Conservation (phyloP, 108 stramenopile species). For the Pseudonitzschia multistriata region DNA sequence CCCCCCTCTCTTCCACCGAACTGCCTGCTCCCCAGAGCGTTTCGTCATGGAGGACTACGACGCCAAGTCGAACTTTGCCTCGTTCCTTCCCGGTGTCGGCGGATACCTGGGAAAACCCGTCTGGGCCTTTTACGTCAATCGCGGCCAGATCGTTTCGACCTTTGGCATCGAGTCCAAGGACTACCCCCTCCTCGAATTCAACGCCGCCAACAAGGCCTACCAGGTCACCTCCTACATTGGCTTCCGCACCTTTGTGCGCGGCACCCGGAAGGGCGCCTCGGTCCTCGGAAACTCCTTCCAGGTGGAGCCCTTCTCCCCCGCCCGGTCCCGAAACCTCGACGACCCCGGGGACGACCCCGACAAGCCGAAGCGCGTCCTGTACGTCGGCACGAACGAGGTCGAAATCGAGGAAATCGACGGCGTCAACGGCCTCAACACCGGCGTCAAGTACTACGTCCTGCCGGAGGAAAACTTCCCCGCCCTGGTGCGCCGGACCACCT, state of each 20-base stretch:
- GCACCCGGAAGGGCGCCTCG: slow-evolving; percentile 45
- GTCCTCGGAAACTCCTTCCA: slow-evolving; percentile 46
- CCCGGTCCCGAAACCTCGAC: slow-evolving; percentile 54
- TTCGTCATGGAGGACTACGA: slow-evolving; percentile 86
- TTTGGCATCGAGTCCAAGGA: slow-evolving; percentile 91
- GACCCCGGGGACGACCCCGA: slow-evolving; percentile 44
- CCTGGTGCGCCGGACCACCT: slow-evolving; percentile 80
- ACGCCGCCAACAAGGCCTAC: slow-evolving; percentile 95
- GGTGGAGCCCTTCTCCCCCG: slow-evolving; percentile 74
- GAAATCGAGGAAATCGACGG: slow-evolving; percentile 85
- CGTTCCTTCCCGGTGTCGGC: slow-evolving; percentile 86
- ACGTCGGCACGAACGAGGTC: slow-evolving; percentile 91
- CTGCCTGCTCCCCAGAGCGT: slow-evolving; percentile 44
- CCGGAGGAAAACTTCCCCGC: slow-evolving; percentile 88
- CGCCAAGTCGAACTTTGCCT: slow-evolving; percentile 77
- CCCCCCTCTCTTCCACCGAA: neutral
- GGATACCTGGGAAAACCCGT: slow-evolving; percentile 88
- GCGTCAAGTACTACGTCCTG: slow-evolving; percentile 84
- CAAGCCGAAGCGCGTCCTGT: slow-evolving; percentile 85
- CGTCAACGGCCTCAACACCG: slow-evolving; percentile 66
- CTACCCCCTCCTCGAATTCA: slow-evolving; percentile 86
- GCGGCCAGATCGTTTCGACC: slow-evolving; percentile 88
- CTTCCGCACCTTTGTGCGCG: slow-evolving; percentile 92
- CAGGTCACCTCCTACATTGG: slow-evolving; percentile 87
- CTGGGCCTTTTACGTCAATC: slow-evolving; percentile 96